Percentiles rank a stretch among this genome's conserved stretches.
Evolutionary conservation across 179 eudicot genomes (phyloP).

Genomic region (Drosera spatulata): DNA sequence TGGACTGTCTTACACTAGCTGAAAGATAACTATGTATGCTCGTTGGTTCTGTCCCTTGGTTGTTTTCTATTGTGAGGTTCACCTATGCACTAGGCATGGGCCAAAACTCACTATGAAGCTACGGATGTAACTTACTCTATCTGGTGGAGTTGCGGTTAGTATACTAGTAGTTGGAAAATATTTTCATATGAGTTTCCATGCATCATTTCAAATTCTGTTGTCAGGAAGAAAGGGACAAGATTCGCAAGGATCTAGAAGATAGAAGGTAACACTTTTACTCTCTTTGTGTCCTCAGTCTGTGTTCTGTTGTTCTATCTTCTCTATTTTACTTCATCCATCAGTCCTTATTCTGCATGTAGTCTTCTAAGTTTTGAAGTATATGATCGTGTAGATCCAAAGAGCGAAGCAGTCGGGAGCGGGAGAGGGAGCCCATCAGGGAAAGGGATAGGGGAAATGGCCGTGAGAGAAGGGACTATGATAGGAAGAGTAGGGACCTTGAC

Average conservation of each 20-base stretch:
- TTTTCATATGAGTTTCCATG: background rate
- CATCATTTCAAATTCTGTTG: conserved; percentile 7
- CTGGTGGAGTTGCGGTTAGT: background rate
- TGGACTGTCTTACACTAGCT: background rate
- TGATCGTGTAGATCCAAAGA: conserved; percentile 61
- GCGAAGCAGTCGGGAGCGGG: conserved; percentile 47
- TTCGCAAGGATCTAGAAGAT: conserved; percentile 64
- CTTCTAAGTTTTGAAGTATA: background rate
- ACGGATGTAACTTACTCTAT: background rate
- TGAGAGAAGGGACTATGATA: conserved; percentile 63
- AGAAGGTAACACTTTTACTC: conserved; percentile 41
- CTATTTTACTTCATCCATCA: background rate
- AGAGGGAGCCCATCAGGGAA: conserved; percentile 64
- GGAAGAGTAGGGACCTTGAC: conserved; percentile 68
- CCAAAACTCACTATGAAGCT: background rate
- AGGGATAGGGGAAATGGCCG: conserved; percentile 48
- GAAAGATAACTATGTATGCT: background rate
- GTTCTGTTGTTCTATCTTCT: background rate
- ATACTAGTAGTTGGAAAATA: background rate
- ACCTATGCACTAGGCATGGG: background rate
- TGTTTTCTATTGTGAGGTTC: background rate
- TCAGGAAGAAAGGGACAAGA: conserved; percentile 76
- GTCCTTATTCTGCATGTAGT: background rate
- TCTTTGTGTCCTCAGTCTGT: background rate
- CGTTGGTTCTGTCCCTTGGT: background rate